Conservation (phyloP, 2,329 filamentous ascomycete genomes). For the Lachnum nothofagi region DNA sequence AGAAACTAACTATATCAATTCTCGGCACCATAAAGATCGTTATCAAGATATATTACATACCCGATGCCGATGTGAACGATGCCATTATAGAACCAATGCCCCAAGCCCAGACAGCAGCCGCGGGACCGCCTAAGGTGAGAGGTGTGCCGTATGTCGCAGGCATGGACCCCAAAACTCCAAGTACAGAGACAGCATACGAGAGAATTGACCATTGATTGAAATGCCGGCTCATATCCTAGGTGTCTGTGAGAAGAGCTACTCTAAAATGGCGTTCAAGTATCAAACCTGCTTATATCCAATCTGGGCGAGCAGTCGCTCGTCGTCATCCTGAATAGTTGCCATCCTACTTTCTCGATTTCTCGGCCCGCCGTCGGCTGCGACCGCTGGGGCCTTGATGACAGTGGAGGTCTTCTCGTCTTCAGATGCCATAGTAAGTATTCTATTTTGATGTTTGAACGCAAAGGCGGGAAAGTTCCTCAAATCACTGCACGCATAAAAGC, state of each 20-base stretch:
- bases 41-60: conserved; percentile 26
- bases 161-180: conserved; percentile 60
- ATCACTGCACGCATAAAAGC: no score
- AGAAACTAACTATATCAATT: conserved; percentile 42
- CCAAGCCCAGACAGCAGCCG: conserved; percentile 63
- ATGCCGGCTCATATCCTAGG: conserved; percentile 54
- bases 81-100: conserved; percentile 59
- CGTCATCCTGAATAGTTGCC: conserved; percentile 52
- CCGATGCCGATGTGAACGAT: conserved; percentile 57
- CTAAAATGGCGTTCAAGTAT: not conserved
- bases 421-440: conserved; percentile 10
- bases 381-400: not conserved
- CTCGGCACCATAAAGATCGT: conserved; percentile 7
- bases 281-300: conserved; percentile 60
- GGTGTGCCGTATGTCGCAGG: conserved; percentile 58
- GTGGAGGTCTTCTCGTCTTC: not conserved
- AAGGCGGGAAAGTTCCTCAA: not conserved
- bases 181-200: conserved; percentile 61
- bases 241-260: not conserved
- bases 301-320: conserved; percentile 54
- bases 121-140: conserved; percentile 54
- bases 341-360: conserved; percentile 26
- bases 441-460: not conserved
- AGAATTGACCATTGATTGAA: conserved; percentile 64
- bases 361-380: not conserved